Evolutionary conservation across 2,329 filamentous ascomycete species (phyloP).

Genomic region (Remersonia thermophila): DNA sequence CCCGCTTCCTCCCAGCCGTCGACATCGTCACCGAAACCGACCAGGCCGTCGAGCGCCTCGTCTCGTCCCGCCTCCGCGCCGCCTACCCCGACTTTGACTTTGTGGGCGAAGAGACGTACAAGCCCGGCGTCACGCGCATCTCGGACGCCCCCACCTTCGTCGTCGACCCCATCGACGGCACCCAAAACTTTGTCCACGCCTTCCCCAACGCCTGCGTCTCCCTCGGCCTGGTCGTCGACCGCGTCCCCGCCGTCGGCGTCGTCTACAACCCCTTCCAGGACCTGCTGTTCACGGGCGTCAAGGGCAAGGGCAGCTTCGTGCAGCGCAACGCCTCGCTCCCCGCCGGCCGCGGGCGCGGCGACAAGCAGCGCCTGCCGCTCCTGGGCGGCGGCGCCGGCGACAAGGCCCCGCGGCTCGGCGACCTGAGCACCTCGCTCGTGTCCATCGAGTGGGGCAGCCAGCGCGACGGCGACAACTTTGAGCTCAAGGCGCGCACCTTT

Average conservation of each 20-base stretch:
- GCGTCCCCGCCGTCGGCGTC: constrained; percentile 54
- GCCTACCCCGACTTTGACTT: constrained; percentile 48
- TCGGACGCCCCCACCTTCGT: constrained; percentile 62
- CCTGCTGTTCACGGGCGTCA: constrained; percentile 55
- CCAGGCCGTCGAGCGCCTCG: constrained; percentile 51
- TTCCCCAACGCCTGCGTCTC: constrained; percentile 67
- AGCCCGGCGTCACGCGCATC: constrained; percentile 48
- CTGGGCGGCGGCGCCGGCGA: constrained; percentile 16
- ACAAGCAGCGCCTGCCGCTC: constrained; percentile 26
- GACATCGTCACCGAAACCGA: constrained; percentile 60
- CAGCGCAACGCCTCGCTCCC: constrained; percentile 31
- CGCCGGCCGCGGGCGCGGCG: constrained; percentile 14
- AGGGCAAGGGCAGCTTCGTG: constrained; percentile 53
- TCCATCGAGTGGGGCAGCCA: constrained; percentile 63
- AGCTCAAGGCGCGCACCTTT: constrained; percentile 56
- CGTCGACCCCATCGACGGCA: constrained; percentile 73
- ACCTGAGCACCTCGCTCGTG: constrained; percentile 52
- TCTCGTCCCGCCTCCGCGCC: constrained; percentile 37
- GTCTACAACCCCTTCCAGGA: constrained; percentile 70
- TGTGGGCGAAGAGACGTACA: constrained; percentile 68
- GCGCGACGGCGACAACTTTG: constrained; percentile 57
- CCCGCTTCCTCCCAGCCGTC: constrained; percentile 24
- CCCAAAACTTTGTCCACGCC: constrained; percentile 67
- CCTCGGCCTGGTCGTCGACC: constrained; percentile 55
- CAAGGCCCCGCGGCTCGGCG: constrained; percentile 40